Conservation (phyloP, 345 rosid species). For the Gossypium sturtianum region DNA sequence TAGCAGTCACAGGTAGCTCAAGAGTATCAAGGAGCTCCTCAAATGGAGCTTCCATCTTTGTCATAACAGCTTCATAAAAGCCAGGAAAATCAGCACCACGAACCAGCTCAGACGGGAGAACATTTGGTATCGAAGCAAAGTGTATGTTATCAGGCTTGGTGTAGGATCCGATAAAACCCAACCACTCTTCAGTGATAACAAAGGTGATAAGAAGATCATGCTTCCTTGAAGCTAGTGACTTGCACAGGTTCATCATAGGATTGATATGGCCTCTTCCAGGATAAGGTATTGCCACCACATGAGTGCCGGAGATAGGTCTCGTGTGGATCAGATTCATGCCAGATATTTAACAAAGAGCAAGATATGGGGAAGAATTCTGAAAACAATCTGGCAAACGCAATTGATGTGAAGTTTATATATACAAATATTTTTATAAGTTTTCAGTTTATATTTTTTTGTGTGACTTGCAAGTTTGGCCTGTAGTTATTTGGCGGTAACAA, state of each 20-base stretch:
- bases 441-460: background rate
- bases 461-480: background rate
- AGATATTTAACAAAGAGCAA: background rate
- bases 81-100: constrained; percentile 15
- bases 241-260: constrained; percentile 35
- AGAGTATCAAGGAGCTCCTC: constrained; percentile 26
- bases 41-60: constrained; percentile 24
- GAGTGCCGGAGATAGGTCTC: background rate
- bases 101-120: constrained; percentile 26
- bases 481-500: background rate
- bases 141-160: constrained; percentile 14
- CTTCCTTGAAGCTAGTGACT: constrained; percentile 18
- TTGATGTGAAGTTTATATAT: background rate
- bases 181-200: constrained; percentile 34
- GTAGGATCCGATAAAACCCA: constrained; percentile 14
- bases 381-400: background rate
- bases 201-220: constrained; percentile 21
- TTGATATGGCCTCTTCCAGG: constrained; percentile 32
- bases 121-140: constrained; percentile 21
- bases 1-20: constrained; percentile 11
- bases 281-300: constrained; percentile 26
- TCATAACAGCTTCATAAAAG: constrained; percentile 17
- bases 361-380: background rate
- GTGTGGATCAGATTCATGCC: background rate
- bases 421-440: background rate